A percentile compares a stretch with the other conserved stretches of the same genome.
Evolutionary conservation across 2,329 filamentous ascomycete genomes (phyloP).

Genomic region (Diplodia corticola): DNA sequence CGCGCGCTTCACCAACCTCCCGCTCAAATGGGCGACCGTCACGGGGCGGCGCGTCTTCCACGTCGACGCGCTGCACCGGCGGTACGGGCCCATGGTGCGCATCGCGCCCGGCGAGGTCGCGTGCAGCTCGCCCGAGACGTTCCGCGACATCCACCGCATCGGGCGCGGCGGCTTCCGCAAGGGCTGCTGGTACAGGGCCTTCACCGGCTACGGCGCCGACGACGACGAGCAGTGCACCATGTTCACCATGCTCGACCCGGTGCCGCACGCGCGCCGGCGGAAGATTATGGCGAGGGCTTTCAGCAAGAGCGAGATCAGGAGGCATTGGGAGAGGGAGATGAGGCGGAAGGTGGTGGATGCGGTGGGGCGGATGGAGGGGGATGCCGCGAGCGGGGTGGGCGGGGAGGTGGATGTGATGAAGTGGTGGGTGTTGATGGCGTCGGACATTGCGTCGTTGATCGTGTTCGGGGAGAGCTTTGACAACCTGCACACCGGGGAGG

Average conservation of each 20-base stretch:
- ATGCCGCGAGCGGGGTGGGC: constrained; percentile 20
- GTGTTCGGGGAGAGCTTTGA: constrained; percentile 44
- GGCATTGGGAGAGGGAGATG: constrained; percentile 41
- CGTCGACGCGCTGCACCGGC: constrained; percentile 40
- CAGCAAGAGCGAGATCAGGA: constrained; percentile 37
- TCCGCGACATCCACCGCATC: constrained; percentile 35
- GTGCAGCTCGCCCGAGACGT: constrained; percentile 32
- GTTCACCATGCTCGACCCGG: constrained; percentile 42
- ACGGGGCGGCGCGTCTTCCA: constrained; percentile 41
- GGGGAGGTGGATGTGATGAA: constrained; percentile 40
- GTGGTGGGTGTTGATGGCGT: constrained; percentile 43
- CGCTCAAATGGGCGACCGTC: constrained; percentile 41
- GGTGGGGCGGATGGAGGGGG: constrained; percentile 35
- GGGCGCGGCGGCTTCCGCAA: constrained; percentile 30
- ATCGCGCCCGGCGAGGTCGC: constrained; percentile 35
- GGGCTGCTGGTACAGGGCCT: neutral
- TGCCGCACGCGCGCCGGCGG: constrained; percentile 37
- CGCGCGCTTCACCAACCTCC: constrained; percentile 35
- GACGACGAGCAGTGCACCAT: constrained; percentile 30
- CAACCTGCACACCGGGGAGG: constrained; percentile 40
- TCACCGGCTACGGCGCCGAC: neutral
- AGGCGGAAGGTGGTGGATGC: constrained; percentile 35
- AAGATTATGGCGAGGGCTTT: constrained; percentile 41
- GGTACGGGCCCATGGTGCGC: constrained; percentile 36
- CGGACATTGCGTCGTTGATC: constrained; percentile 41